These are phyloP conservation scores for Aspergillus sp. DNA, from an alignment of 2,329 filamentous ascomycete species.

Conservation along the genomic window DNA sequence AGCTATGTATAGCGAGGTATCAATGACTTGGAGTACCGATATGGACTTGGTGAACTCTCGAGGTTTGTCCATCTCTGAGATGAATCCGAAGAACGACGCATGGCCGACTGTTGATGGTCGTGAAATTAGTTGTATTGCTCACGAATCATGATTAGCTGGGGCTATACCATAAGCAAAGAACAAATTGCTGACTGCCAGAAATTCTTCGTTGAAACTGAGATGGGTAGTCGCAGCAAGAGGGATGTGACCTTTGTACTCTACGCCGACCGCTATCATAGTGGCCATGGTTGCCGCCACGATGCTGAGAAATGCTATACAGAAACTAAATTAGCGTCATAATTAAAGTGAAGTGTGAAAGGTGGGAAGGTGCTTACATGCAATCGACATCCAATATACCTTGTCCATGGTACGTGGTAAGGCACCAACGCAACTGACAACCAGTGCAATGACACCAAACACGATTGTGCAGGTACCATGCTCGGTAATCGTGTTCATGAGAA, in stretches of 20 bases:
- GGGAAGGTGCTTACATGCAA: slow-evolving; percentile 49
- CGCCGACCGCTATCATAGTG: slow-evolving; percentile 66
- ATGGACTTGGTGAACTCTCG: slow-evolving; percentile 64
- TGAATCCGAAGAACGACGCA: slow-evolving; percentile 67
- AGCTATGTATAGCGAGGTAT: slow-evolving; percentile 65
- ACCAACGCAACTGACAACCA: slow-evolving; percentile 59
- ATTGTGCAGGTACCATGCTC: slow-evolving; percentile 64
- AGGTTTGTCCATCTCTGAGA: slow-evolving; percentile 64
- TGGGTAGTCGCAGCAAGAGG: slow-evolving; percentile 40
- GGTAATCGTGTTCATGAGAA: slow-evolving; percentile 66
- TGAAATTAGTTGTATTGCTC: neutral
- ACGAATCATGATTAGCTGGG: no score
- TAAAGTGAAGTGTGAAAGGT: neutral
- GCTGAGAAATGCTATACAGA: slow-evolving; percentile 57
- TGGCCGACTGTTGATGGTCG: slow-evolving; percentile 48
- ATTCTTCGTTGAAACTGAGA: slow-evolving; percentile 55
- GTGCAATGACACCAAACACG: slow-evolving; percentile 61
- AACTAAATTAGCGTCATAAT: slow-evolving; percentile 2
- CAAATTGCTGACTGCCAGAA: slow-evolving; percentile 66
- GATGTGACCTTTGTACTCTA: slow-evolving; percentile 47
- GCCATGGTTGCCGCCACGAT: slow-evolving; percentile 63
- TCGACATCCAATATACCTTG: slow-evolving; percentile 62
- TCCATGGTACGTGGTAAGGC: slow-evolving; percentile 64
- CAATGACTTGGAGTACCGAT: slow-evolving; percentile 60
- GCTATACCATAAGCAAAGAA: slow-evolving; percentile 64